These are phyloP conservation scores for Naganishia sp. DNA, from an alignment of 1,284 basidiomycete genomes.

Conservation along the genomic window DNA sequence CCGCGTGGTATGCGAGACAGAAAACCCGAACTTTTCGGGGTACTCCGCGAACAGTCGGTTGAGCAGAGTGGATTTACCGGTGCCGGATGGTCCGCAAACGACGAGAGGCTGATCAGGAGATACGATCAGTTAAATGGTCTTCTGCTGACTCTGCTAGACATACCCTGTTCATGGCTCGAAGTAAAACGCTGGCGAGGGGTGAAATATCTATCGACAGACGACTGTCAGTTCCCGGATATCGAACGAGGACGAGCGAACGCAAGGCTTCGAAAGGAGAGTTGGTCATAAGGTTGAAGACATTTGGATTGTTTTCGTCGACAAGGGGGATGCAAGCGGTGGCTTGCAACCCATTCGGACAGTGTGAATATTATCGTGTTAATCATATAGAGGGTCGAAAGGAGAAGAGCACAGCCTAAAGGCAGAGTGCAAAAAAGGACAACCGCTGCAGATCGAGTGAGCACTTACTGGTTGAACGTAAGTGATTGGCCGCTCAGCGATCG, in stretches of 20 bases:
- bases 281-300: slow-evolving; percentile 36
- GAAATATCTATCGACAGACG: slow-evolving; percentile 1
- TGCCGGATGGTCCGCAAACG: slow-evolving; percentile 81
- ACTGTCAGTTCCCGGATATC: not conserved
- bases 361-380: slow-evolving; percentile 28
- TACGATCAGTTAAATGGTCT: not conserved
- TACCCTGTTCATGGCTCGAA: slow-evolving; percentile 13
- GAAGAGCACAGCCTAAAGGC: not conserved
- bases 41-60: slow-evolving; percentile 77
- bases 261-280: not conserved
- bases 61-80: slow-evolving; percentile 92
- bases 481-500: slow-evolving; percentile 13
- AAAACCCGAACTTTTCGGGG: slow-evolving; percentile 88
- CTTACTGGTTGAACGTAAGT: slow-evolving; percentile 23
- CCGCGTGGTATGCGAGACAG: slow-evolving; percentile 94
- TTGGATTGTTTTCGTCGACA: slow-evolving; percentile 31
- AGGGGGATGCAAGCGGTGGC: slow-evolving; percentile 3
- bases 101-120: slow-evolving; percentile 62
- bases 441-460: not conserved
- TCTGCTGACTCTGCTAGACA: not conserved
- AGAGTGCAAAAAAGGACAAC: not conserved
- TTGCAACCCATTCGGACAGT: slow-evolving; percentile 25
- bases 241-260: not conserved
- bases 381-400: slow-evolving; percentile 6
- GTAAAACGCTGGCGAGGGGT: slow-evolving; percentile 1